Conservation (phyloP, 805 yeast species). For the Lachancea nothofagi region DNA sequence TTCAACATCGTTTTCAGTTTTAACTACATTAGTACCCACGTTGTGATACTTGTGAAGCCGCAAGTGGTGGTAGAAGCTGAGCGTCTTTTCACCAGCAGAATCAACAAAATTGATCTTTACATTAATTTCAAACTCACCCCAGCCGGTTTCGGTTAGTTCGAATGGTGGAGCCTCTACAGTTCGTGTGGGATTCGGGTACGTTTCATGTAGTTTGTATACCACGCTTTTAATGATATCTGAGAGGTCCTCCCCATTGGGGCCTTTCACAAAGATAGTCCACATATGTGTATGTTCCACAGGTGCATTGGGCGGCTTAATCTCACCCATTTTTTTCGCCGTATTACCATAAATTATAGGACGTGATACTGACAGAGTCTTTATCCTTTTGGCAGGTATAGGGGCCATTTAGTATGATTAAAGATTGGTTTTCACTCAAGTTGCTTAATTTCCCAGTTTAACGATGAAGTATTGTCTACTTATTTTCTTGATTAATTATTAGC, state of each 20-base stretch:
- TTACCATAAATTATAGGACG: constrained; percentile 82
- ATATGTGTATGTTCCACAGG: constrained; percentile 90
- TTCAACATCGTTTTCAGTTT: constrained; percentile 18
- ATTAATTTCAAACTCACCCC: constrained; percentile 98
- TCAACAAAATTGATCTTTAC: constrained; percentile 79
- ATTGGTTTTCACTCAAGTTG: background rate
- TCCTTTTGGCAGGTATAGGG: constrained; percentile 23
- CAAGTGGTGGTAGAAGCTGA: constrained; percentile 81
- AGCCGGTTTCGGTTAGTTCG: constrained; percentile 94
- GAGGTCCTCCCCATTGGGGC: constrained; percentile 74
- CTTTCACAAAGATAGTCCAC: constrained; percentile 89
- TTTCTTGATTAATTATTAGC: background rate
- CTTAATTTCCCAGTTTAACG: background rate
- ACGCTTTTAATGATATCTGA: constrained; percentile 82
- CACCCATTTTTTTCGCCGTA: constrained; percentile 62
- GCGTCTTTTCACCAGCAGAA: constrained; percentile 84
- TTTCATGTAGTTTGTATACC: constrained; percentile 91
- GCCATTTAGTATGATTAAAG: constrained; percentile 1
- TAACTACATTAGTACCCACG: constrained; percentile 20
- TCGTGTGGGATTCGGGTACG: constrained; percentile 82
- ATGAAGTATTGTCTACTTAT: background rate
- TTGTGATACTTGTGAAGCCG: constrained; percentile 80
- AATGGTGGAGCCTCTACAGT: constrained; percentile 87
- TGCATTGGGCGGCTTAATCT: constrained; percentile 49
- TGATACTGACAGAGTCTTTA: constrained; percentile 57